A percentile compares a stretch with the other conserved stretches of the same genome.
Evolutionary conservation across 805 yeast genomes (phyloP).

Genomic region (Wickerhamomyces bisporus): DNA sequence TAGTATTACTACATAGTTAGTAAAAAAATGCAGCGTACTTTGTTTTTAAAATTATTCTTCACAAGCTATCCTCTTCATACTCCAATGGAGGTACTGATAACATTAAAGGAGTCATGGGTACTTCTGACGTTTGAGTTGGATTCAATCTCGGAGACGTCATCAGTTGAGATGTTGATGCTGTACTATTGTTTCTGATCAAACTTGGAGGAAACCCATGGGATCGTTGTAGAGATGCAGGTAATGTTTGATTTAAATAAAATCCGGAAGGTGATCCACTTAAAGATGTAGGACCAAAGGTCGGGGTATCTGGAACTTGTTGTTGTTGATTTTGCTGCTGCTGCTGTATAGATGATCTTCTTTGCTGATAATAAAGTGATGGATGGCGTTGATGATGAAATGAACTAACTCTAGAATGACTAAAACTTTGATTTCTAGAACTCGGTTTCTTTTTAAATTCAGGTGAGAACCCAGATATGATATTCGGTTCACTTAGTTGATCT

Average conservation of each 20-base stretch:
- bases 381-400: conserved; percentile 21
- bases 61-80: conserved; percentile 1
- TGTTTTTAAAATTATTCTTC: background rate
- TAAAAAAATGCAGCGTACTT: background rate
- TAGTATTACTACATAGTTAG: too few relatives aligned
- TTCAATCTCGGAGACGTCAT: conserved; percentile 19
- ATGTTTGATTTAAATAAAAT: conserved; percentile 16
- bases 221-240: conserved; percentile 17
- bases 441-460: conserved; percentile 10
- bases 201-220: conserved; percentile 13
- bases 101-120: conserved; percentile 24
- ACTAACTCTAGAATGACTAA: conserved; percentile 11
- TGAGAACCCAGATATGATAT: background rate
- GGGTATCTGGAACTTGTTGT: conserved; percentile 17
- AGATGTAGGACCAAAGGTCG: conserved; percentile 21
- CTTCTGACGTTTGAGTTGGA: conserved; percentile 13
- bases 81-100: conserved; percentile 5
- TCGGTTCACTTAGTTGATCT: conserved; percentile 6
- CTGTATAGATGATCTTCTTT: conserved; percentile 6
- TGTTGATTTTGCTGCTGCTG: conserved; percentile 6
- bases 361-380: conserved; percentile 5
- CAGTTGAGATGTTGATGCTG: conserved; percentile 3
- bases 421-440: conserved; percentile 13
- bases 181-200: conserved; percentile 10
- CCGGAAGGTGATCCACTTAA: conserved; percentile 19